Conservation (phyloP, 169 alveolate species). For the Condylostoma magnum region DNA sequence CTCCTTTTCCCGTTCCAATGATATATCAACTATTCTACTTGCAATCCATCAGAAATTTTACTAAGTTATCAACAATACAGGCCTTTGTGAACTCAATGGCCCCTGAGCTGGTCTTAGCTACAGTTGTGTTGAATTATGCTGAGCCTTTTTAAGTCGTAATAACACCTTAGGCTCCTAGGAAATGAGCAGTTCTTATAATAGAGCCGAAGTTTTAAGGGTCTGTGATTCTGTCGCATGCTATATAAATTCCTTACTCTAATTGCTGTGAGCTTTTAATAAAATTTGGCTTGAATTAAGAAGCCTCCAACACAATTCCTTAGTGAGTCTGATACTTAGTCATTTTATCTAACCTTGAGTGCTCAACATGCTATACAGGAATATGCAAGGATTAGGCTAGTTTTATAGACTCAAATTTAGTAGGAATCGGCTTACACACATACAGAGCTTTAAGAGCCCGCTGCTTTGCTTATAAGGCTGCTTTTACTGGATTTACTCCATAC, state of each 20-base stretch:
- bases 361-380: background rate
- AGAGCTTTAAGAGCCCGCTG: background rate
- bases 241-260: background rate
- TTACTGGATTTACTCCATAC: slow-evolving; percentile 16
- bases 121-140: slow-evolving; percentile 22
- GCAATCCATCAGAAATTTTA: background rate
- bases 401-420: background rate
- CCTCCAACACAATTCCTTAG: slow-evolving; percentile 20
- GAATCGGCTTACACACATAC: slow-evolving; percentile 1
- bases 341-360: background rate
- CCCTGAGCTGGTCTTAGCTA: slow-evolving; percentile 19
- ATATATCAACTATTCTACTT: background rate
- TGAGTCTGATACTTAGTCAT: background rate
- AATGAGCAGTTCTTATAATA: slow-evolving; percentile 7
- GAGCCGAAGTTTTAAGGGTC: slow-evolving; percentile 29
- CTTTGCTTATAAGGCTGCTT: slow-evolving; percentile 17
- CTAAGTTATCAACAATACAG: background rate
- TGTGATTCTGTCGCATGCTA: background rate
- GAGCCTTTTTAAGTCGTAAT: background rate
- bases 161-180: slow-evolving; percentile 10
- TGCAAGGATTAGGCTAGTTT: background rate
- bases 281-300: slow-evolving; percentile 3
- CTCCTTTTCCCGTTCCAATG: slow-evolving; percentile 21
- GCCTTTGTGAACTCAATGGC: slow-evolving; percentile 1
- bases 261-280: background rate